Evolutionary conservation across 208 protist species (phyloP), one percentile per base, ranked within the genome.

Genomic region (Wallacemonas rigidus): DNA sequence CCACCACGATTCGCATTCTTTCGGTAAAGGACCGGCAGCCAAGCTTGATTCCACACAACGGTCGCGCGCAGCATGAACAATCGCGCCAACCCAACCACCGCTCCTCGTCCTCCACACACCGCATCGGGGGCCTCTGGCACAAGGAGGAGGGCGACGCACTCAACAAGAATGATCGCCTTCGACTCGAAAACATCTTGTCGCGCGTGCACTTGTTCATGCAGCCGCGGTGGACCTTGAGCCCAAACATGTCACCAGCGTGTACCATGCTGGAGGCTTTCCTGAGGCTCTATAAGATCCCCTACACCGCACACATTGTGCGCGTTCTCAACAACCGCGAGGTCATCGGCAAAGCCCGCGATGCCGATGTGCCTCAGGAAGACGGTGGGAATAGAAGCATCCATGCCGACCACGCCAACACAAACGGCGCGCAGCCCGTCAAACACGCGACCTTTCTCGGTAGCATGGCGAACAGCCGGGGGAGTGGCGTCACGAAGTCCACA

Each of bases 181-280:
- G 36, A 7, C 50, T 69, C 36, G 60, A 65, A 35, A 65, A 65
- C 41, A 41, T 50, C 7, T 39, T 69, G 36, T 15, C 68, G 45
- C 71, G 70, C 38, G 78, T 88, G 50, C 75, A 82, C 43, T 45
- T 88, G 50, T 79, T 85, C 69, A 75, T 76, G 17, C 72, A 79
- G 57, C 80, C 79, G 1, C 83, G 79, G 41, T 85, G 76, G 79
- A 56, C 61, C 3, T 50, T 83, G 11, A 75, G 69, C n/a, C 80
- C 80, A 6, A 79, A 74, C 48, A 47, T 86, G 40, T 83, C 80
- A 0, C 56, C 71, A 1, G 38, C 72, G n/a, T 82, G 77, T 67
- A 80, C 73, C 15, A 71, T 62, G 62, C 74, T 85, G 40, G 84
- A 89, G 64, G 75, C 80, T n/a, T 89, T 82, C 43, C 57, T 86